Evolutionary conservation across 2,329 filamentous ascomycete species (phyloP), one percentile per base, ranked within the genome.

Genomic region (Plectosphaerella plurivora): DNA sequence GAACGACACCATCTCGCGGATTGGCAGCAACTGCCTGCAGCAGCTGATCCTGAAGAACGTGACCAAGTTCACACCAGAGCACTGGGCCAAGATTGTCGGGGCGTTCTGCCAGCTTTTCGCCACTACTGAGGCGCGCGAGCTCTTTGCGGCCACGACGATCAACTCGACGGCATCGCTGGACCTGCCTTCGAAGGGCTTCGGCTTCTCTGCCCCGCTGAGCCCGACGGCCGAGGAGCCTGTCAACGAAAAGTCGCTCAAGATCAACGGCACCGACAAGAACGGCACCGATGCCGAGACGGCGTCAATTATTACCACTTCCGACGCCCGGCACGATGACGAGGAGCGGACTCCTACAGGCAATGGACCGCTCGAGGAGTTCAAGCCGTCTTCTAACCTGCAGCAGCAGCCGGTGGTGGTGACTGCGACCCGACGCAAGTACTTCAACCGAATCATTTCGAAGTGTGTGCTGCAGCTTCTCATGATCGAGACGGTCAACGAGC

Each of bases 371-470:
- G 94, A 99, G 67, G 92, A 97, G 65, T 97, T 96, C 73, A 89
- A 87, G 57, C 89, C 91, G 5, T 79, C 86, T 37, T 82, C 83
- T 22, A 84, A 81, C 51, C 76, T 91, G 14, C 91, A 95, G 67
- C 90, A 94, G 68, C 91, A 95, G 54, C 91, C 93, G 0, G 82
- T 96, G 6, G 89, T 95, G 1, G 93, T 99, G 5, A 97, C 94
- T 1, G 91, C 91, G 3, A 91, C 94, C 1, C 88, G 94, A 24
- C 84, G 94, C 36, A 88, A 92, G 50, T 97, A 97, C 76, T 99
- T 99, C 79, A 99, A 99, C 73, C 89, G 93, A 60, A 99, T 99
- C 69, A 99, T 99, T 70, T 97, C 93, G 14, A 93, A 95, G 60
- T 99, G 94, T 67, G 95, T 99, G 4, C 77, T 99, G 9, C 95